These are phyloP conservation scores for Umbellularia californica DNA, from an alignment of 164 flowering plant genomes.

Conservation along the genomic window DNA sequence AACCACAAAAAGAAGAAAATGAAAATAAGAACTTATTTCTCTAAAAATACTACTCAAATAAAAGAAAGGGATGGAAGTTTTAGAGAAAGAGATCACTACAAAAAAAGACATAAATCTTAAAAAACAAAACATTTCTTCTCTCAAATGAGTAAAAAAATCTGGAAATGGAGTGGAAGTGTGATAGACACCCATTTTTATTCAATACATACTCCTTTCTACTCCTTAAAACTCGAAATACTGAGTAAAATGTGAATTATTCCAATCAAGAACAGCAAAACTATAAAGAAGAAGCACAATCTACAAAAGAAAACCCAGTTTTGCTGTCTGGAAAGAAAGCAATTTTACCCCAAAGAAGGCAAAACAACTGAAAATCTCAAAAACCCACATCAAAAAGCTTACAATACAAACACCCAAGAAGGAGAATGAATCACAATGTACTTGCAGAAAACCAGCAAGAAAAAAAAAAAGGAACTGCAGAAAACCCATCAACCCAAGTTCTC, in stretches of 20 bases:
- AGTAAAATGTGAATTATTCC: not conserved
- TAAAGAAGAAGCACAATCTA: not conserved
- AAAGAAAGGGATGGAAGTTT: not conserved
- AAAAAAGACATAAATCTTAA: not conserved
- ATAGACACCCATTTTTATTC: too few species aligned
- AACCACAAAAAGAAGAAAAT: not conserved
- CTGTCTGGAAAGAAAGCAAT: not conserved
- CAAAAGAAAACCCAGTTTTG: not conserved
- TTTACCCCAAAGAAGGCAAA: too few species aligned
- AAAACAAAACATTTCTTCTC: not conserved
- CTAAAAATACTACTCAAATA: not conserved
- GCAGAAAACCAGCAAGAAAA: not conserved
- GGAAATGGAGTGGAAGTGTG: too few species aligned
- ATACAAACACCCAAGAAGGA: not conserved
- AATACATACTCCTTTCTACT: too few species aligned
- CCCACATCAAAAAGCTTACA: not conserved
- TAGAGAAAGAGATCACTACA: not conserved
- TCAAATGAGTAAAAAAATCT: not conserved
- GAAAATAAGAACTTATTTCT: too few species aligned
- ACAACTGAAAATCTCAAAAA: too few species aligned
- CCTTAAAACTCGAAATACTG: too few species aligned
- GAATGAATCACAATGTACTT: not conserved
- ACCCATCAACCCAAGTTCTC: not conserved
- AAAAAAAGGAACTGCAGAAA: not conserved
- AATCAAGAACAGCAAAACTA: slow-evolving; percentile 18